Base-by-base conservation (phyloP, 2,329 filamentous ascomycete species). In the Neofusicoccum cordaticola region DNA sequence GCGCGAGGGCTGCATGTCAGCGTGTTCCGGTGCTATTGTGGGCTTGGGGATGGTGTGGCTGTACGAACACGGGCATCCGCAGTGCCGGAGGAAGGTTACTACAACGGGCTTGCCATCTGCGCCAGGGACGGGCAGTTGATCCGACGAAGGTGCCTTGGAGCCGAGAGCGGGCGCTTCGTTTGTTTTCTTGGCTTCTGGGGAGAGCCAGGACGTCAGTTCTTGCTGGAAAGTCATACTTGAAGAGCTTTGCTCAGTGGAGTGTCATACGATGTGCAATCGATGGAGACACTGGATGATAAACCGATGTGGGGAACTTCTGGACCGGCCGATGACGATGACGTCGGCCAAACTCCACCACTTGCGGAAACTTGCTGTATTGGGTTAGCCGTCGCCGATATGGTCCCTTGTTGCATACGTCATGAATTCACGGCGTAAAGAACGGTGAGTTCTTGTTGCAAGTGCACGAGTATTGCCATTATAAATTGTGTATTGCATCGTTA, bases 61-160 rank as follows among this genome's bases (percentile, higher is more conserved):
- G 19, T 9, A 75, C 83, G 72, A 83, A 90, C 89, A 91, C 11
- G 89, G 89, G 78, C 89, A 91, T 39, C 89, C 90, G 73, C 89
- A 92, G 73, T 92, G 89, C 39, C 90, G 82, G 5, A 92, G 81
- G 71, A 92, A 92, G 15, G 86, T 83, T 19, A 92, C 77, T 1
- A 92, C 73, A 0, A 84, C 85, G 0, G 86, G 86, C 69, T 84
- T 86, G 27, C 74, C 75, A 68, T 79, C 70, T 27, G 79, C 77
- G 47, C 80, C 75, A 0, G 84, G 83, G n/a, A 90, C 75, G 7
- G 73, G 71, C 5, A 91, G 77, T 66, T 82, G 80, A 31, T 79
- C 68, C 34, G 84, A 81, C 5, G 79, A 79, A 0, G 88, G 88
- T 1, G 88, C 88, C 66, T 80, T 78, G 39, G 80, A 74, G 66